These are phyloP conservation scores for Cladosporium sp. DNA, from an alignment of 2,329 filamentous ascomycete species.

Conservation along the genomic window DNA sequence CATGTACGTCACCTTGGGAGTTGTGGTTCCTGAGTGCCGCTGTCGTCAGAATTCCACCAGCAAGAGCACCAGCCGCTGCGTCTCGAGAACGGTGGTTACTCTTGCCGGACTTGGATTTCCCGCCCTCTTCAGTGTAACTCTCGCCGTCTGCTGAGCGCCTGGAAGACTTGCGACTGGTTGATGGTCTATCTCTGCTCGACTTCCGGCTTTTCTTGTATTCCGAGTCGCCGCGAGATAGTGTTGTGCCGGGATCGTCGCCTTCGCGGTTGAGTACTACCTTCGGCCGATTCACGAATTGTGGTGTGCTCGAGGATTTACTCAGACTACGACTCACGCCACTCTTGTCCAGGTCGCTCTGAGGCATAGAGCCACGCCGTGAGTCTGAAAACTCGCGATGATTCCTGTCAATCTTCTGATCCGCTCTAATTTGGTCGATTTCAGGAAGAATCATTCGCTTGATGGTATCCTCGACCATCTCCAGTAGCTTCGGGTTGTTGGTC, in stretches of 20 bases:
- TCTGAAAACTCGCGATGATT: slow-evolving; percentile 66
- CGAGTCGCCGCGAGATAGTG: slow-evolving; percentile 52
- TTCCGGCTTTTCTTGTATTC: slow-evolving; percentile 51
- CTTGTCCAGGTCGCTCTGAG: slow-evolving; percentile 42
- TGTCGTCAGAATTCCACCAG: slow-evolving; percentile 56
- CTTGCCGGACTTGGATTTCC: slow-evolving; percentile 53
- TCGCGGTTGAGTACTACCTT: slow-evolving; percentile 58
- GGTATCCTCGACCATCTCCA: slow-evolving; percentile 90
- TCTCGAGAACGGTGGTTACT: slow-evolving; percentile 44
- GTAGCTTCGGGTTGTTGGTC: slow-evolving; percentile 86
- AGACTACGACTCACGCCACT: slow-evolving; percentile 48
- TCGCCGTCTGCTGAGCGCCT: slow-evolving; percentile 23
- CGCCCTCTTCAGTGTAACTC: slow-evolving; percentile 39
- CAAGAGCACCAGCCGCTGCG: slow-evolving; percentile 51
- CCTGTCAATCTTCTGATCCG: slow-evolving; percentile 77
- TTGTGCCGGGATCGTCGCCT: slow-evolving; percentile 55
- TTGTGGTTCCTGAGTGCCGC: slow-evolving; percentile 62
- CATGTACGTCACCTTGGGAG: slow-evolving; percentile 53
- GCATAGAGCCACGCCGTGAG: slow-evolving; percentile 54
- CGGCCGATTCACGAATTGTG: slow-evolving; percentile 55
- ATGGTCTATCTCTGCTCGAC: slow-evolving; percentile 42
- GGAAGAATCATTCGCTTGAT: slow-evolving; percentile 86
- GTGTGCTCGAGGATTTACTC: slow-evolving; percentile 59
- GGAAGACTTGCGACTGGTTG: slow-evolving; percentile 25
- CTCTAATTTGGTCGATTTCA: slow-evolving; percentile 85